These are phyloP conservation scores for Pelagophyceae sp. DNA, from an alignment of 352 stramenopile genomes.

Conservation along the genomic window DNA sequence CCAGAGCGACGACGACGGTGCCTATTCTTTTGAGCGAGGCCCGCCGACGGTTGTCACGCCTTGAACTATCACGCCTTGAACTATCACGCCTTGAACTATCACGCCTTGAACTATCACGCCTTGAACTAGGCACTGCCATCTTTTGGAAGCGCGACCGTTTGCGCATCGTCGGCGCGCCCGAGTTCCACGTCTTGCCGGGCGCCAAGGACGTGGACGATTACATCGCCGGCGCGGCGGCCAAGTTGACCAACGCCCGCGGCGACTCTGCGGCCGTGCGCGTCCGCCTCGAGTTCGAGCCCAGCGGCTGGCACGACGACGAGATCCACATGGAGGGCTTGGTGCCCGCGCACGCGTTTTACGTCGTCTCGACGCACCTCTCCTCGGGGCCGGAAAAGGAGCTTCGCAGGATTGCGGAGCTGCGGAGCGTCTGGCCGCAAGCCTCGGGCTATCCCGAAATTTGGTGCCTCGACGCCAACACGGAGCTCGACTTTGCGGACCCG, in stretches of 20 bases:
- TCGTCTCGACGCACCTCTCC: neutral
- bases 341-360: neutral
- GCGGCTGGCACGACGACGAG: neutral
- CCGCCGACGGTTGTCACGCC: no score
- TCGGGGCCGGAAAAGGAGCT: neutral
- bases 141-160: neutral
- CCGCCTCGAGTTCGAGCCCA: neutral
- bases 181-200: neutral
- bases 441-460: neutral
- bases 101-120: no score
- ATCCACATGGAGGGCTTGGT: neutral
- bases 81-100: no score
- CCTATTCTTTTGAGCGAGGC: no score
- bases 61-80: no score
- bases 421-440: neutral
- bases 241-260: neutral
- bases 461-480: slow-evolving; percentile 1
- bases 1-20: neutral
- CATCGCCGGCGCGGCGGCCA: neutral
- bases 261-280: neutral
- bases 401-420: neutral
- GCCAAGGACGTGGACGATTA: neutral
- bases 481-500: neutral
- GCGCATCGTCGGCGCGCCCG: neutral
- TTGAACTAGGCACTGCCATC: neutral